phyloP scores from a whole-genome alignment of 495 filamentous ascomycete species.

The Astrothelium macrocarpum region DNA sequence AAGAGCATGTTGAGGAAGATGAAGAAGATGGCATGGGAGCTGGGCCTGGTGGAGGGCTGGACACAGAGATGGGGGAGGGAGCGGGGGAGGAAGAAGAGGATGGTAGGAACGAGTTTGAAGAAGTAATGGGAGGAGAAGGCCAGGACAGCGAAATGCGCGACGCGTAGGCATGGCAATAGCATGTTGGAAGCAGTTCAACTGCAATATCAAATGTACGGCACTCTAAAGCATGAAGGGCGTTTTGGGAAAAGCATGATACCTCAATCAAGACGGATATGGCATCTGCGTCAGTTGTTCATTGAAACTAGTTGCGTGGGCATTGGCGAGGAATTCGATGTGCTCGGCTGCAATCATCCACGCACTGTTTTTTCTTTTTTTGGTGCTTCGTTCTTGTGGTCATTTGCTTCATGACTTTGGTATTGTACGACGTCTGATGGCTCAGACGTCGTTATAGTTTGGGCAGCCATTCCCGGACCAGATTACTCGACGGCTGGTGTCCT shows the following conservation, averaged over 20 bases:
- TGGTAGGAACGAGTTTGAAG: conserved; percentile 39
- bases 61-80: conserved; percentile 48
- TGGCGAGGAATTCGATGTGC: too few relatives aligned
- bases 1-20: conserved; percentile 48
- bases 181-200: neutral
- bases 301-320: too few relatives aligned
- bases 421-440: too few relatives aligned
- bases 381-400: too few relatives aligned
- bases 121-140: conserved; percentile 15
- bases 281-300: too few relatives aligned
- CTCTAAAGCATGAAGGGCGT: neutral
- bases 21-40: conserved; percentile 25
- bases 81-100: conserved; percentile 60
- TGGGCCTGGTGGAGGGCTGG: neutral
- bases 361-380: too few relatives aligned
- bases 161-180: conserved; percentile 7
- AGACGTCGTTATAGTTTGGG: too few relatives aligned
- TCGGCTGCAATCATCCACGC: too few relatives aligned
- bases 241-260: conserved; percentile 3
- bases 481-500: too few relatives aligned
- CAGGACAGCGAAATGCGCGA: conserved; percentile 18
- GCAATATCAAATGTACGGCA: too few relatives aligned
- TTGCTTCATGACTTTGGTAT: too few relatives aligned
- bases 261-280: neutral
- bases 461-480: too few relatives aligned